These are phyloP conservation scores for Salvia hispanica DNA, from an alignment of 257 asterid genomes.

Conservation along the genomic window DNA sequence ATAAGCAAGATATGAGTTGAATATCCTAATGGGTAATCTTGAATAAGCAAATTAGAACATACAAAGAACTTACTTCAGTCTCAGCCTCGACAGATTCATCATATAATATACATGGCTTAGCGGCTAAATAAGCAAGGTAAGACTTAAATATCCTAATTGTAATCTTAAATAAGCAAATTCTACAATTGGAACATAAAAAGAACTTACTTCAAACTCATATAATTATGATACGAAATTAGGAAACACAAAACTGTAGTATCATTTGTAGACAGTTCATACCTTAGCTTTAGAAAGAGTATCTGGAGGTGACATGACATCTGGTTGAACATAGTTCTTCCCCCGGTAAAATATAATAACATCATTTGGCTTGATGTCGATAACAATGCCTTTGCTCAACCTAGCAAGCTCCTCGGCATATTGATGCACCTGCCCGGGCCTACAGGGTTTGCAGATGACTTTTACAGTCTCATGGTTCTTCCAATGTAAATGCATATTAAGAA, in stretches of 20 bases:
- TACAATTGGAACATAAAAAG: too few species aligned
- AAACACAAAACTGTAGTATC: neutral
- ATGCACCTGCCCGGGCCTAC: constrained; percentile 84
- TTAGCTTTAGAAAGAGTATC: constrained; percentile 90
- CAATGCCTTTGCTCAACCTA: constrained; percentile 80
- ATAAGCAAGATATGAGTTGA: constrained; percentile 22
- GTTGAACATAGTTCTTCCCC: constrained; percentile 87
- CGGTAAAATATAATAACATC: constrained; percentile 70
- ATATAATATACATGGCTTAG: too few species aligned
- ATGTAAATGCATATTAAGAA: constrained; percentile 97
- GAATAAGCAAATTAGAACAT: neutral
- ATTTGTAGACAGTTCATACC: constrained; percentile 44
- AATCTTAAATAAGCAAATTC: too few species aligned
- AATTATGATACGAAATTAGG: neutral
- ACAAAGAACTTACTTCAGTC: too few species aligned
- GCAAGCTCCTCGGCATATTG: constrained; percentile 81
- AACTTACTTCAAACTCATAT: too few species aligned
- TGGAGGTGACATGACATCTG: constrained; percentile 84
- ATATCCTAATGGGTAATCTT: constrained; percentile 13
- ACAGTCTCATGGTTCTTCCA: constrained; percentile 97
- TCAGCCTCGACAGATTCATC: too few species aligned
- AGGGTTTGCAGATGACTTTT: constrained; percentile 87
- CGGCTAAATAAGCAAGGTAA: too few species aligned
- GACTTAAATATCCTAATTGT: too few species aligned
- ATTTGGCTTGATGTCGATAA: constrained; percentile 79